phyloP scores from a whole-genome alignment of 1,284 basidiomycete genomes.

The Sporisorium reilianum region DNA sequence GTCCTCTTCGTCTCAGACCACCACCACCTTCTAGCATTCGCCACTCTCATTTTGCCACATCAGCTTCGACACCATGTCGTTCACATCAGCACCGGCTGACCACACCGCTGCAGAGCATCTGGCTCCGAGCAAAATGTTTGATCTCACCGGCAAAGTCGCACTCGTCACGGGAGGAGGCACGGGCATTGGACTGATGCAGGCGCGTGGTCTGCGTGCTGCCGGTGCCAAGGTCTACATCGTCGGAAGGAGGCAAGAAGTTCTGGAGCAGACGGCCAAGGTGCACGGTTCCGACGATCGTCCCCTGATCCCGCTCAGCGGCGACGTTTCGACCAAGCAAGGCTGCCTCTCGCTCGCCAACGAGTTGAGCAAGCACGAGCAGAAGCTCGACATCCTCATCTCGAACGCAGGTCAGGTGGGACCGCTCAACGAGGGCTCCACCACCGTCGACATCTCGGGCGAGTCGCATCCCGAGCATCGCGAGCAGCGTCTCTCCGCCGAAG shows the following conservation, averaged over 20 bases:
- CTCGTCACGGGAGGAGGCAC: conserved; percentile 84
- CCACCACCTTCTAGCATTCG: neutral
- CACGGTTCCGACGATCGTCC: conserved; percentile 43
- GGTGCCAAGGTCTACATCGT: conserved; percentile 82
- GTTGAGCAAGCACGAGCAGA: conserved; percentile 43
- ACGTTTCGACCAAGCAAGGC: conserved; percentile 46
- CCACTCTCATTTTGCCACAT: neutral
- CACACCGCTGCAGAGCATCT: conserved; percentile 28
- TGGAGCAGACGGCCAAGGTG: conserved; percentile 47
- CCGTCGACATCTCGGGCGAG: conserved; percentile 38
- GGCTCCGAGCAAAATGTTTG: conserved; percentile 32
- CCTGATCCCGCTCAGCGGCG: conserved; percentile 40
- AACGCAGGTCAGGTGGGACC: conserved; percentile 56
- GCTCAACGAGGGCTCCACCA: conserved; percentile 50
- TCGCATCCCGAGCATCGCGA: conserved; percentile 51
- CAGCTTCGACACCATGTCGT: conserved; percentile 20
- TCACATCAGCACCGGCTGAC: conserved; percentile 33
- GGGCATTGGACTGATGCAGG: conserved; percentile 80
- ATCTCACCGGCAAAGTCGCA: conserved; percentile 72
- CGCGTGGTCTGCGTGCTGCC: conserved; percentile 79
- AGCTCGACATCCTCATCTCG: conserved; percentile 51
- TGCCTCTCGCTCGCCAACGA: conserved; percentile 41
- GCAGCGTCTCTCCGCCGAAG: conserved; percentile 33
- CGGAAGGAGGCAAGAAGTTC: conserved; percentile 38
- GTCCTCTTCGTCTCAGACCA: neutral